A percentile compares a stretch with the other conserved stretches of the same genome.
phyloP scores from a whole-genome alignment of 192 early-diverging fungal genomes.

The Podila epigama region DNA sequence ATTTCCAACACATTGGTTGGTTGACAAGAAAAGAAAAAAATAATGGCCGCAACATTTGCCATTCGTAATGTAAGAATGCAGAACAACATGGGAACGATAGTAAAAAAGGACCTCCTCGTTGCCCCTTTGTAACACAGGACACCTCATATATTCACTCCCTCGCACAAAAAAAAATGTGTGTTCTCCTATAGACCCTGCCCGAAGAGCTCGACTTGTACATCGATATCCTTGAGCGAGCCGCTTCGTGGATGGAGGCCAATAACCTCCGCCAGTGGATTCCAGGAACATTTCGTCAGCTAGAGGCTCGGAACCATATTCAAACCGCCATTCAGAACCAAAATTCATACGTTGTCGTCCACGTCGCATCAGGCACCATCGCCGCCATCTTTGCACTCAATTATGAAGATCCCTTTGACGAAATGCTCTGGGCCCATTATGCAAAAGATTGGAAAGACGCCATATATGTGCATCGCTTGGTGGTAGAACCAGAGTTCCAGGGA shows the following conservation, averaged over 20 bases:
- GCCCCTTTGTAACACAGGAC: too few species aligned
- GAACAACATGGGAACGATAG: too few species aligned
- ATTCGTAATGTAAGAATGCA: too few species aligned
- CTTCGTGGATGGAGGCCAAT: constrained; percentile 45
- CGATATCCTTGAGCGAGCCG: constrained; percentile 43
- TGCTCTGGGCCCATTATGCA: constrained; percentile 28
- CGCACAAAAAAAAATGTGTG: not conserved
- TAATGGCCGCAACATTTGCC: too few species aligned
- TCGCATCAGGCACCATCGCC: constrained; percentile 7
- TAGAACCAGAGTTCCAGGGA: constrained; percentile 30
- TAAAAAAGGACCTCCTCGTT: too few species aligned
- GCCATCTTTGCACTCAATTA: constrained; percentile 43
- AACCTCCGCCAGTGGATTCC: constrained; percentile 41
- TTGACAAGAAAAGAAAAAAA: too few species aligned
- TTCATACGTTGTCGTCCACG: constrained; percentile 28
- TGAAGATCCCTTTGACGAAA: constrained; percentile 44
- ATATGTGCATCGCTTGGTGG: constrained; percentile 42
- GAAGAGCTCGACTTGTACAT: constrained; percentile 31
- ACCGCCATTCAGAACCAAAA: constrained; percentile 17
- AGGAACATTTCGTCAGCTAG: constrained; percentile 29
- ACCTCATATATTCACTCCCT: too few species aligned
- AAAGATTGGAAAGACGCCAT: constrained; percentile 38
- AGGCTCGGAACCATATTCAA: constrained; percentile 11
- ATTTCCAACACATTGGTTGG: too few species aligned
- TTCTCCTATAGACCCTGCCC: constrained; percentile 6